A percentile compares a stretch with the other conserved stretches of the same genome.
These are phyloP conservation scores for Verticillium klebahnii DNA, from an alignment of 2,329 filamentous ascomycete genomes.

Conservation along the genomic window DNA sequence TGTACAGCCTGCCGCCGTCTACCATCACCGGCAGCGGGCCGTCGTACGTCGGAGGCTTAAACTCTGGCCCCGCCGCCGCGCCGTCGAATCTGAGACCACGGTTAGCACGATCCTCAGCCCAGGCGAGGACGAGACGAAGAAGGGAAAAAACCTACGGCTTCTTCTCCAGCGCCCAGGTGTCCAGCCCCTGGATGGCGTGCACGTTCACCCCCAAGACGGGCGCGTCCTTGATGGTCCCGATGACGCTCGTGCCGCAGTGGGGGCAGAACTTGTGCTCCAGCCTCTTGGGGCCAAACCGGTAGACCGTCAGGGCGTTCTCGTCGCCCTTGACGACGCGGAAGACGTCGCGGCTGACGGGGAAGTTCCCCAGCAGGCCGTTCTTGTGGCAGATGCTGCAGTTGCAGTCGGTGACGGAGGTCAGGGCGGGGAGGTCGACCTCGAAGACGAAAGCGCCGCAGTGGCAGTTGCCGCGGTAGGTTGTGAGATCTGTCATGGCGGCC, in stretches of 20 bases:
- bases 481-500: constrained; percentile 10
- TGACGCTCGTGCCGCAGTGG: constrained; percentile 41
- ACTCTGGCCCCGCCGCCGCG: constrained; percentile 21
- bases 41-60: constrained; percentile 29
- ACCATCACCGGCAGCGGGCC: constrained; percentile 35
- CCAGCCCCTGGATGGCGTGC: constrained; percentile 37
- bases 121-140: background rate
- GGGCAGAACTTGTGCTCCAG: constrained; percentile 48
- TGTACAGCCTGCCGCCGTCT: constrained; percentile 35
- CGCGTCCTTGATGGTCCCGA: constrained; percentile 23
- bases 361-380: constrained; percentile 38
- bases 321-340: constrained; percentile 44
- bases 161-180: constrained; percentile 34
- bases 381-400: constrained; percentile 63
- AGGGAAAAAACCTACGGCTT: constrained; percentile 23
- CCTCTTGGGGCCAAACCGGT: constrained; percentile 34
- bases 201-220: constrained; percentile 37
- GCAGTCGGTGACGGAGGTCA: constrained; percentile 52
- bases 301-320: constrained; percentile 33
- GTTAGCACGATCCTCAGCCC: background rate
- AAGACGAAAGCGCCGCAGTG: constrained; percentile 52
- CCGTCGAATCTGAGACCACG: constrained; percentile 33
- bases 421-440: constrained; percentile 48
- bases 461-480: constrained; percentile 52
- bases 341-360: constrained; percentile 21